phyloP scores from a whole-genome alignment of 2,329 filamentous ascomycete species.

The Aureobasidium sp. region DNA sequence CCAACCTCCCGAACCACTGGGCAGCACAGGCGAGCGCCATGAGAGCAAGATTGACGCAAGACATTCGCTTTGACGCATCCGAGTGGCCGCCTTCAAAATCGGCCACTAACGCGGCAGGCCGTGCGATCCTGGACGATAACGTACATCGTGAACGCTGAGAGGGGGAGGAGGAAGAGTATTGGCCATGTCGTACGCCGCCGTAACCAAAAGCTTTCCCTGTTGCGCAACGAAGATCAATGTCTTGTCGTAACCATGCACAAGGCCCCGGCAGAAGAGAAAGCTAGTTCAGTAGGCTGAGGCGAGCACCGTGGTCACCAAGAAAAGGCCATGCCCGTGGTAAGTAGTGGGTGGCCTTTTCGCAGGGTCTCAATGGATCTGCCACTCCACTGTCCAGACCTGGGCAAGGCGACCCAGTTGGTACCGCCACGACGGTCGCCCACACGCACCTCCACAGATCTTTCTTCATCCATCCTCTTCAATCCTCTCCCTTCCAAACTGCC shows the following conservation, averaged over 20 bases:
- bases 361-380: not conserved
- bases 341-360: conserved; percentile 3
- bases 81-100: not conserved
- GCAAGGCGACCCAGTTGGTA: not conserved
- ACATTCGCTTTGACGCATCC: conserved; percentile 6
- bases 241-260: not conserved
- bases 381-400: not conserved
- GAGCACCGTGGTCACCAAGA: not conserved
- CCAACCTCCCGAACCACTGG: not conserved
- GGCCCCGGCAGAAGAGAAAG: not conserved
- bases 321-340: not conserved
- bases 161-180: not conserved
- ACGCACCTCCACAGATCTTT: conserved; percentile 2
- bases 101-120: conserved; percentile 7
- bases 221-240: conserved; percentile 1
- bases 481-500: not conserved
- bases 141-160: conserved; percentile 7
- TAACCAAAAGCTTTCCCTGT: not conserved
- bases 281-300: not conserved
- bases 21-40: not conserved
- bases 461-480: not conserved
- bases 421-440: not conserved
- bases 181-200: not conserved
- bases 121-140: conserved; percentile 5
- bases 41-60: not conserved